A percentile compares a stretch with the other conserved stretches of the same genome.
Conservation (phyloP, 176 grass and related monocot genomes). For the Tillandsia leiboldiana region DNA sequence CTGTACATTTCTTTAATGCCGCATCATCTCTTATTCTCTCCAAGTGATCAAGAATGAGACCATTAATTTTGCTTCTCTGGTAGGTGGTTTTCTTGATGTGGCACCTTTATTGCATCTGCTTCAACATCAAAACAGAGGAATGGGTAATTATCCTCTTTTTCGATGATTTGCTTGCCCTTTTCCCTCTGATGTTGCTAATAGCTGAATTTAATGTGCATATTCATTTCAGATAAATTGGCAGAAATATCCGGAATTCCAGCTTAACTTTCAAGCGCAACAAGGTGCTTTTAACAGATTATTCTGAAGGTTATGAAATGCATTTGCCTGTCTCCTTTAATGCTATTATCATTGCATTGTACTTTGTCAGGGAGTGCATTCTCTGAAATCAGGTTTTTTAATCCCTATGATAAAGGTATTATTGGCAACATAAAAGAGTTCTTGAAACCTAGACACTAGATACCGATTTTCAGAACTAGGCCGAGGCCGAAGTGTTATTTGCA, state of each 20-base stretch:
- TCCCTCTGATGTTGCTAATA: constrained; percentile 37
- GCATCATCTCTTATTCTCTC: neutral
- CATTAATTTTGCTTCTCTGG: constrained; percentile 4
- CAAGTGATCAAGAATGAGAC: neutral
- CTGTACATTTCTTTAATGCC: neutral
- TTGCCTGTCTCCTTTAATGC: constrained; percentile 1
- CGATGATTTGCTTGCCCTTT: constrained; percentile 49
- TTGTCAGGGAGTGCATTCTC: constrained; percentile 25
- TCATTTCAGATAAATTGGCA: constrained; percentile 90
- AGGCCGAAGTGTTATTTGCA: neutral
- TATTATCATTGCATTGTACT: constrained; percentile 17
- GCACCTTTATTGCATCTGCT: constrained; percentile 89
- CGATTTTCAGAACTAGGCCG: constrained; percentile 10
- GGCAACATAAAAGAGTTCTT: constrained; percentile 73
- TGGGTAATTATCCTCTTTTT: constrained; percentile 81
- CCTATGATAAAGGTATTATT: constrained; percentile 69
- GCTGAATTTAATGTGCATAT: constrained; percentile 44
- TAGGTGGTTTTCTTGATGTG: constrained; percentile 80
- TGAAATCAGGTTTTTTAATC: constrained; percentile 64
- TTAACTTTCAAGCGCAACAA: constrained; percentile 46
- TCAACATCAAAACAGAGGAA: constrained; percentile 93
- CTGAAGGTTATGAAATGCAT: neutral
- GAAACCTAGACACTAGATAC: constrained; percentile 36
- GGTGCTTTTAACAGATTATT: constrained; percentile 29
- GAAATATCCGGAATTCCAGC: constrained; percentile 87